A percentile compares a stretch with the other conserved stretches of the same genome.
These are phyloP conservation scores for Pestalotiopsis sp. DNA, from an alignment of 2,329 filamentous ascomycete species.

Conservation along the genomic window DNA sequence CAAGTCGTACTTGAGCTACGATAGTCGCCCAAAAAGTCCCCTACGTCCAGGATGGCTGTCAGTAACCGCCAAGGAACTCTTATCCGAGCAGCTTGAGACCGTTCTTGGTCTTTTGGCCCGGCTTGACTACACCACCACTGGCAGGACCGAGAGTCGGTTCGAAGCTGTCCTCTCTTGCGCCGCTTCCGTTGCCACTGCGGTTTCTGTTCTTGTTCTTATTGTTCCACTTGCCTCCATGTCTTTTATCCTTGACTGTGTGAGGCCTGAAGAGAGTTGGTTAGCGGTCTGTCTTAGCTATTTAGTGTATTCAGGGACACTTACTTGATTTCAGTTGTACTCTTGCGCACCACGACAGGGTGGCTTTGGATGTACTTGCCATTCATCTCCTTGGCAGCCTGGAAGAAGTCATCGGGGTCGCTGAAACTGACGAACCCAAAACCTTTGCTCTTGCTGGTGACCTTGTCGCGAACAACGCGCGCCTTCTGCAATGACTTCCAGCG, in stretches of 20 bases:
- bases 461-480: slow-evolving; percentile 91
- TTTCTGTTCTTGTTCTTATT: slow-evolving; percentile 37
- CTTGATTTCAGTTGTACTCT: slow-evolving; percentile 90
- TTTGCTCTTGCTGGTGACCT: slow-evolving; percentile 93
- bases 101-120: slow-evolving; percentile 69
- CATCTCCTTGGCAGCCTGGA: slow-evolving; percentile 96
- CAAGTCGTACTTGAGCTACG: neutral
- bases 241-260: slow-evolving; percentile 62
- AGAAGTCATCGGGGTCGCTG: slow-evolving; percentile 92
- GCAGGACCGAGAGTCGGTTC: slow-evolving; percentile 55
- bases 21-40: no score
- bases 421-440: slow-evolving; percentile 98
- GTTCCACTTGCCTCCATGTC: slow-evolving; percentile 29
- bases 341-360: slow-evolving; percentile 85
- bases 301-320: neutral
- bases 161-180: slow-evolving; percentile 34
- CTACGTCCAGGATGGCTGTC: no score
- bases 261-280: slow-evolving; percentile 38
- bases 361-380: slow-evolving; percentile 99
- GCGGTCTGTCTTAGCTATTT: neutral
- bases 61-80: slow-evolving; percentile 16
- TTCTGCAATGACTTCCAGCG: slow-evolving; percentile 89
- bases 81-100: slow-evolving; percentile 64
- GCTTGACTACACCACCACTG: slow-evolving; percentile 60
- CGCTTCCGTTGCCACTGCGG: slow-evolving; percentile 31